phyloP scores from a whole-genome alignment of 441 rosid genomes.

The Populus hybrid region DNA sequence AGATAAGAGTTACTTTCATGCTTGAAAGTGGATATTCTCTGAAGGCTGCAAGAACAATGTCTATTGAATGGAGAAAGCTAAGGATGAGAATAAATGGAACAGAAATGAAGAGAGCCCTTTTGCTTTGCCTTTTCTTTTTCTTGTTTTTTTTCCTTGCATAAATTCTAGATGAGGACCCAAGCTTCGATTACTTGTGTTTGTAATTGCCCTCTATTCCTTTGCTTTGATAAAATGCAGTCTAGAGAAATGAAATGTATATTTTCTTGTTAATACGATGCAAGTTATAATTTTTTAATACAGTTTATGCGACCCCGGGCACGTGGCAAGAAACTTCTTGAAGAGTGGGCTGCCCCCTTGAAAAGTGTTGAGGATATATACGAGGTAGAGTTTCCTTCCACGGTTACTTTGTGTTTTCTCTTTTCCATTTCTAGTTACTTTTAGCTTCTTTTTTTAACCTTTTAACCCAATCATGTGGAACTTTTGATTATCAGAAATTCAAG shows the following conservation, averaged over 20 bases:
- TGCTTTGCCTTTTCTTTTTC: too few species aligned
- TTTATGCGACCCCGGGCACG: constrained; percentile 88
- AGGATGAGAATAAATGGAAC: too few species aligned
- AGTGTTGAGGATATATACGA: constrained; percentile 71
- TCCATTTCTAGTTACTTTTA: not conserved
- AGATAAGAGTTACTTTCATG: too few species aligned
- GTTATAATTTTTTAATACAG: constrained; percentile 33
- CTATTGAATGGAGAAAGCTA: too few species aligned
- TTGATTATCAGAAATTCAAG: constrained; percentile 66
- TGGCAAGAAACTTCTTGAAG: constrained; percentile 87
- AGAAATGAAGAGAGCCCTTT: too few species aligned
- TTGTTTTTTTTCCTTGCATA: too few species aligned
- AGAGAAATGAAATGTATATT: not conserved
- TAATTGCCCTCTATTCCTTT: not conserved
- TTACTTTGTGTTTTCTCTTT: too few species aligned
- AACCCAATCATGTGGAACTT: constrained; percentile 13
- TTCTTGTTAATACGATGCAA: not conserved
- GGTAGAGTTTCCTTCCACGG: constrained; percentile 37
- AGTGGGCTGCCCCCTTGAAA: constrained; percentile 76
- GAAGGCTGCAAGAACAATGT: too few species aligned
- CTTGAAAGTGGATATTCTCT: too few species aligned
- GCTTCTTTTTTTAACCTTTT: not conserved
- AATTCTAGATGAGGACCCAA: too few species aligned
- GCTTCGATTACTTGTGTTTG: not conserved
- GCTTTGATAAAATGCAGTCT: not conserved